phyloP scores from a whole-genome alignment of 257 asterid genomes.

The Orobanche coerulescens region DNA sequence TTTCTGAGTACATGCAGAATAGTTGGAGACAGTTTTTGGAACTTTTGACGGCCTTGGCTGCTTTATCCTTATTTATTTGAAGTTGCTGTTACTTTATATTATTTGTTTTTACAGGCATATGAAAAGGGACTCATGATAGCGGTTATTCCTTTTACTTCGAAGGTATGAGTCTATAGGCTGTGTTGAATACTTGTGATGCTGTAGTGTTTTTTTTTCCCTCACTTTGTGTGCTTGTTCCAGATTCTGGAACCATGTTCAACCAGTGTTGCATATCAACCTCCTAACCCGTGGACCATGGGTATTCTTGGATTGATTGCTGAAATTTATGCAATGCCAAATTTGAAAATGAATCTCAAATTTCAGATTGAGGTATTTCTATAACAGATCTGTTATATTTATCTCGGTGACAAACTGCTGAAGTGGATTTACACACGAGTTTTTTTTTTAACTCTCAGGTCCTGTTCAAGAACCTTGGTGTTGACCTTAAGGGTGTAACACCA shows the following conservation, averaged over 20 bases:
- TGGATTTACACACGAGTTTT: conserved; percentile 2
- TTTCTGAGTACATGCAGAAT: conserved; percentile 3
- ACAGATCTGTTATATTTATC: neutral
- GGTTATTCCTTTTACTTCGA: conserved; percentile 91
- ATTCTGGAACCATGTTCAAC: conserved; percentile 81
- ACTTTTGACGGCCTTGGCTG: conserved; percentile 2
- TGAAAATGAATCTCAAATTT: conserved; percentile 95
- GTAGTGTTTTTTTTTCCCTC: neutral
- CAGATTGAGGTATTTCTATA: conserved; percentile 75
- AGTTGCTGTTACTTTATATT: conserved; percentile 7
- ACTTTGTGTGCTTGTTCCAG: conserved; percentile 36
- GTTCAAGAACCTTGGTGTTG: conserved; percentile 85
- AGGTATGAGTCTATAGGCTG: conserved; percentile 41
- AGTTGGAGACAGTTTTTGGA: neutral
- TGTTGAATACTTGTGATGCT: neutral
- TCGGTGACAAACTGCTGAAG: neutral
- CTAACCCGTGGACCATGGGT: conserved; percentile 99
- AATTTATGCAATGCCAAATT: conserved; percentile 91
- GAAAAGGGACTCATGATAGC: conserved; percentile 97
- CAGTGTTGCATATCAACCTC: conserved; percentile 95
- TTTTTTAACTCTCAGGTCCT: conserved; percentile 60
- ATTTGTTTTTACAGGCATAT: conserved; percentile 60
- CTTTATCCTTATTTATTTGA: neutral
- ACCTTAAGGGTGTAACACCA: conserved; percentile 78
- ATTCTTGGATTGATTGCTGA: conserved; percentile 88